Evolutionary conservation across 2,329 filamentous ascomycete species (phyloP).

Genomic region (Pseudogymnoascus sp.): DNA sequence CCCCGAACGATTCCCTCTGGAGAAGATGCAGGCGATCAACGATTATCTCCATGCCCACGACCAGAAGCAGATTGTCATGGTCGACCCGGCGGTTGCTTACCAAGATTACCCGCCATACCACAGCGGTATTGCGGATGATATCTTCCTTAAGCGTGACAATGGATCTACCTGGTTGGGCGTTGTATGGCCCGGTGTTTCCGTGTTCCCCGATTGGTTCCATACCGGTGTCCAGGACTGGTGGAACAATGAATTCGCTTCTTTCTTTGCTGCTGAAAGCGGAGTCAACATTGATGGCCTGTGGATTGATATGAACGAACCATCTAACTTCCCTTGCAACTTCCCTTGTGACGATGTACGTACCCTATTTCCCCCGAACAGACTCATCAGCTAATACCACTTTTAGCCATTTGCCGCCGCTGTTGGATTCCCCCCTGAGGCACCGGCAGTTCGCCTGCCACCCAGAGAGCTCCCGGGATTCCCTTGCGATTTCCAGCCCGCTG

Average conservation of each 20-base stretch:
- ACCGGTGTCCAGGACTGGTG: conserved; percentile 57
- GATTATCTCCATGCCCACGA: conserved; percentile 56
- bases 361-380: background rate
- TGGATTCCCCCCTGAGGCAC: conserved; percentile 51
- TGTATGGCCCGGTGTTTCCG: conserved; percentile 68
- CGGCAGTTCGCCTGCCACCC: conserved; percentile 54
- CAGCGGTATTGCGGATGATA: conserved; percentile 39
- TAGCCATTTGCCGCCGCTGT: conserved; percentile 30
- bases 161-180: conserved; percentile 53
- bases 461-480: conserved; percentile 62
- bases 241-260: conserved; percentile 56
- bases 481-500: conserved; percentile 54
- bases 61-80: conserved; percentile 70
- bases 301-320: conserved; percentile 62
- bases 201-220: conserved; percentile 71
- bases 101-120: conserved; percentile 44
- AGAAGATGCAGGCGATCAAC: conserved; percentile 56
- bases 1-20: conserved; percentile 51
- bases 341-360: conserved; percentile 39
- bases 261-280: conserved; percentile 55
- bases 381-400: background rate
- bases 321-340: conserved; percentile 43
- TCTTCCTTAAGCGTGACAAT: conserved; percentile 44
- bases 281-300: conserved; percentile 71
- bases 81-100: conserved; percentile 58